Base-by-base conservation (phyloP, 2,329 filamentous ascomycete genomes). In the Xylaria arbuscula region DNA sequence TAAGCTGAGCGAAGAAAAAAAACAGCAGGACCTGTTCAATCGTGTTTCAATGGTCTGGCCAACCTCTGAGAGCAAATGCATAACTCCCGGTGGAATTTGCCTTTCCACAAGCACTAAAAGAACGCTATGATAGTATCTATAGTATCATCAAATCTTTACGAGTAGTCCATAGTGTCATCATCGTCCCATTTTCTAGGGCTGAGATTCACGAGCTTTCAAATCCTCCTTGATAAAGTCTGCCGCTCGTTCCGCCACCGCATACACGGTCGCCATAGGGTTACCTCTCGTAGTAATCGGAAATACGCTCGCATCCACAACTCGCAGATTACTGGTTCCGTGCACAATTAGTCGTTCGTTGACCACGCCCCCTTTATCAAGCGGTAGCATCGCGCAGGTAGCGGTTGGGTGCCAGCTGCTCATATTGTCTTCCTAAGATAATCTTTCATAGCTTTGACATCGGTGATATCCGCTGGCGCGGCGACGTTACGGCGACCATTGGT, bases 201-300 rank as follows among this genome's bases (percentile, higher is more conserved):
- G 28, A 2, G 10, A 22, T 28, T 15, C 28, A 6, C 13, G 10
- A 7, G 22, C 19, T 13, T 51, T 28, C 22, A 51, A 15, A 28
- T 28, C 48, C 19, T 51, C 48, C 48, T 51, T 51, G 48, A 51
- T 51, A 15, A 51, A 15, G 48, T 51, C 48, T 28, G 48, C 48
- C 24, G 48, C 48, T 28, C 48, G 48, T 51, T 51, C 48, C 10
- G 48, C 19, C 11, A 51, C 22, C 19, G 48, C 19, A 28, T 51
- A 51, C 11, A 51, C 48, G 13, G 48, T 28, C 10, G 48, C 19
- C 48, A 51, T 51, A 13, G 48, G 48, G n/a, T 51, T 51, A 32
- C 48, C 48, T 28, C 48, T 28, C 6, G 19, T 51, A 13, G 48
- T 51, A 28, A 51, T 51, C 3, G 48, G 48, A 51, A 51, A 51